These are phyloP conservation scores for Adansonia grandidieri DNA, from an alignment of 441 rosid genomes.

Conservation along the genomic window DNA sequence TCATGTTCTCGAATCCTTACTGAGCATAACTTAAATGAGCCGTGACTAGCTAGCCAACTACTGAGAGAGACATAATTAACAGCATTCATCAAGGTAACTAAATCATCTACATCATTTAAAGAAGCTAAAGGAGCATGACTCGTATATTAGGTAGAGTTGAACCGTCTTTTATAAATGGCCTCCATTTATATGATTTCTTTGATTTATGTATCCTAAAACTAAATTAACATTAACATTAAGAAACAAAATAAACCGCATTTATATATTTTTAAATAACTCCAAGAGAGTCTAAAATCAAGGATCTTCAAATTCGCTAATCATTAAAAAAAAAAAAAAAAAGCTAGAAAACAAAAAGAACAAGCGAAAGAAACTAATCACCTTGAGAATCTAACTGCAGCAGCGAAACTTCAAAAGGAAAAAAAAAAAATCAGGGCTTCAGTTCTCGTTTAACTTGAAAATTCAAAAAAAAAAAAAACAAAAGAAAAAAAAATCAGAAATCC, in stretches of 20 bases:
- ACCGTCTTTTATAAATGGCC: neutral
- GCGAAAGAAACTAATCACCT: neutral
- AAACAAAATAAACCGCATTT: neutral
- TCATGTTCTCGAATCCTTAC: neutral
- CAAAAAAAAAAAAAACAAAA: neutral
- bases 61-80: constrained; percentile 4
- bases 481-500: neutral
- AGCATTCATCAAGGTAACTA: constrained; percentile 15
- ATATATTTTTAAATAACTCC: neutral
- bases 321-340: neutral
- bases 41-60: constrained; percentile 17
- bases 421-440: neutral
- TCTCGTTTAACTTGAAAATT: neutral
- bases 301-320: neutral
- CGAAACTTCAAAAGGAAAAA: neutral
- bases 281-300: neutral
- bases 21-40: neutral
- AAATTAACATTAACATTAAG: neutral
- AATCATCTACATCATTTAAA: constrained; percentile 9
- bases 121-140: constrained; percentile 1
- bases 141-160: neutral
- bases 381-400: constrained; percentile 15
- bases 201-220: neutral
- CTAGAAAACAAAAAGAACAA: neutral
- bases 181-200: neutral